phyloP scores from a whole-genome alignment of 345 rosid species.

The Eucalyptus pauciflora region DNA sequence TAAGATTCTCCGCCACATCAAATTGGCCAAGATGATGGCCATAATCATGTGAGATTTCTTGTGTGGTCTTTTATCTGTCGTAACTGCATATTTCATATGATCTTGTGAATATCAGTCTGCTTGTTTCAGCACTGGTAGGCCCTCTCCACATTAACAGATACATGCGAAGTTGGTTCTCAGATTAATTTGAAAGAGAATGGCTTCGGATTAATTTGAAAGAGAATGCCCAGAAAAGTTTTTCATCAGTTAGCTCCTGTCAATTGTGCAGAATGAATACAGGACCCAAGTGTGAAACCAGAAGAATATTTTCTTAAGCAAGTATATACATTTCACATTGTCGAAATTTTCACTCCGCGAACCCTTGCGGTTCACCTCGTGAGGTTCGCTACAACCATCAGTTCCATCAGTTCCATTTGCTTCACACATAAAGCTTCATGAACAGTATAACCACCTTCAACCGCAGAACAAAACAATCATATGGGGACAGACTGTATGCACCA shows the following conservation, averaged over 20 bases:
- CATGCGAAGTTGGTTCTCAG: not conserved
- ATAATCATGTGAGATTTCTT: not conserved
- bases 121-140: not conserved
- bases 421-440: not conserved
- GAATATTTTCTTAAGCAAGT: not conserved
- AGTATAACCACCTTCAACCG: fast-evolving
- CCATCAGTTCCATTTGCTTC: not conserved
- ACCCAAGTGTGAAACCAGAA: not conserved
- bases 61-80: not conserved
- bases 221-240: not conserved
- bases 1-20: not conserved
- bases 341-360: not conserved
- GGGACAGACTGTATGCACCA: not conserved
- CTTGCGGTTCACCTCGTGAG: not conserved
- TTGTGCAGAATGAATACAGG: not conserved
- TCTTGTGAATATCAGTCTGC: not conserved
- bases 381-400: not conserved
- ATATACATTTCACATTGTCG: not conserved
- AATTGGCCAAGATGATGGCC: not conserved
- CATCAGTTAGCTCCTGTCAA: not conserved
- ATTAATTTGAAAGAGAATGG: not conserved
- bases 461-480: not conserved
- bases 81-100: not conserved
- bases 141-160: not conserved
- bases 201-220: not conserved